These are phyloP conservation scores for Vigna radiata DNA, from an alignment of 306 rosid genomes.

Conservation along the genomic window DNA sequence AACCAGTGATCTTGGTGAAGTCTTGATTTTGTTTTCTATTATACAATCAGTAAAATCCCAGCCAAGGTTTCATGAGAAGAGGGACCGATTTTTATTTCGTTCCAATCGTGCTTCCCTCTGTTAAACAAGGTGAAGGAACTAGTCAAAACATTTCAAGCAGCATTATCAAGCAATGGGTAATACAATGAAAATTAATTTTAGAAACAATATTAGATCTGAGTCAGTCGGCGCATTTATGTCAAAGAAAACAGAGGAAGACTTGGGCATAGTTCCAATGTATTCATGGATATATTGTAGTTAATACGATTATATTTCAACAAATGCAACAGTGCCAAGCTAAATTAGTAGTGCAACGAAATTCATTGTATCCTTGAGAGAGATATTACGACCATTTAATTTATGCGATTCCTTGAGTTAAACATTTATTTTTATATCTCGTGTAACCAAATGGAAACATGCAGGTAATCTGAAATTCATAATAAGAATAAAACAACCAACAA, in stretches of 20 bases:
- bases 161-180: slow-evolving; percentile 18
- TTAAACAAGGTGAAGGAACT: slow-evolving; percentile 43
- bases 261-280: neutral
- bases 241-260: slow-evolving; percentile 5
- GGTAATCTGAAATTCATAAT: neutral
- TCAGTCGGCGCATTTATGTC: neutral
- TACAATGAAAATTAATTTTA: neutral
- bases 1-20: neutral
- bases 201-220: slow-evolving; percentile 24
- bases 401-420: neutral
- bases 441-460: neutral
- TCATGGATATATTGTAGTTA: slow-evolving; percentile 3
- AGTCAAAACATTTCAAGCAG: slow-evolving; percentile 10
- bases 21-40: slow-evolving; percentile 20
- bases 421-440: neutral
- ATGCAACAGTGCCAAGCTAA: neutral
- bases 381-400: slow-evolving; percentile 11
- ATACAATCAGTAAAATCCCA: slow-evolving; percentile 30
- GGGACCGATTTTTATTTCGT: slow-evolving; percentile 75
- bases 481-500: neutral
- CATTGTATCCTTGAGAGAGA: neutral
- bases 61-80: slow-evolving; percentile 72
- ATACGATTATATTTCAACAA: slow-evolving; percentile 8
- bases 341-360: slow-evolving; percentile 10
- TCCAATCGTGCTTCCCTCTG: slow-evolving; percentile 96